Evolutionary conservation across 345 rosid genomes (phyloP).

Genomic region (Kernera saxatilis): DNA sequence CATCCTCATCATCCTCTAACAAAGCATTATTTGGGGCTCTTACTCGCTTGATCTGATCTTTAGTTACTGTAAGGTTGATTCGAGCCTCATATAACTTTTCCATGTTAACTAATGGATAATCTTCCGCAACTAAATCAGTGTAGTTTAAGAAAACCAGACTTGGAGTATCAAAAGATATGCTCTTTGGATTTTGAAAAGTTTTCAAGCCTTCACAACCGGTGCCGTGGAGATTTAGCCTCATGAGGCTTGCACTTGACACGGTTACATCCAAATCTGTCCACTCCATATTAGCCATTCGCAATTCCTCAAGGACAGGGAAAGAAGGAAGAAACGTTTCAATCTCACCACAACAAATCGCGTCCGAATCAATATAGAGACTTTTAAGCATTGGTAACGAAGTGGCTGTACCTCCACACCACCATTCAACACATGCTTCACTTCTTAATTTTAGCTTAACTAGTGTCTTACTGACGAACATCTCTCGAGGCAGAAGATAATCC

Average conservation of each 20-base stretch:
- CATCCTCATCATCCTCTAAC: background rate
- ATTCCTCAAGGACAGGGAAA: conserved; percentile 8
- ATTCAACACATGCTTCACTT: background rate
- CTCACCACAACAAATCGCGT: background rate
- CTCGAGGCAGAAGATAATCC: background rate
- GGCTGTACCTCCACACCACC: background rate
- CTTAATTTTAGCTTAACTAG: background rate
- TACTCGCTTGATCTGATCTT: background rate
- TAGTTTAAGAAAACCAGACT: background rate
- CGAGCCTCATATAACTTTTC: background rate
- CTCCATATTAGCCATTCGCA: background rate
- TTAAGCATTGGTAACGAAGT: background rate
- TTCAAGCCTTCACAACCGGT: background rate
- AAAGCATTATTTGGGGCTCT: background rate
- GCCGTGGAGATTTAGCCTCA: background rate
- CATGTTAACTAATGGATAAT: background rate
- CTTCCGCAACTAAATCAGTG: background rate
- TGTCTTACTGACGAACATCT: background rate
- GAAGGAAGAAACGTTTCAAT: background rate
- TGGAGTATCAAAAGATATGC: background rate
- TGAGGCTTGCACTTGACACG: background rate
- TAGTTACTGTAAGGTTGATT: background rate
- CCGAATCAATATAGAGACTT: background rate
- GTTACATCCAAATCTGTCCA: background rate
- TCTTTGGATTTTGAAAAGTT: background rate